Conservation (phyloP, 768 basidiomycete genomes). For the Udeniomyces megalosporus region DNA sequence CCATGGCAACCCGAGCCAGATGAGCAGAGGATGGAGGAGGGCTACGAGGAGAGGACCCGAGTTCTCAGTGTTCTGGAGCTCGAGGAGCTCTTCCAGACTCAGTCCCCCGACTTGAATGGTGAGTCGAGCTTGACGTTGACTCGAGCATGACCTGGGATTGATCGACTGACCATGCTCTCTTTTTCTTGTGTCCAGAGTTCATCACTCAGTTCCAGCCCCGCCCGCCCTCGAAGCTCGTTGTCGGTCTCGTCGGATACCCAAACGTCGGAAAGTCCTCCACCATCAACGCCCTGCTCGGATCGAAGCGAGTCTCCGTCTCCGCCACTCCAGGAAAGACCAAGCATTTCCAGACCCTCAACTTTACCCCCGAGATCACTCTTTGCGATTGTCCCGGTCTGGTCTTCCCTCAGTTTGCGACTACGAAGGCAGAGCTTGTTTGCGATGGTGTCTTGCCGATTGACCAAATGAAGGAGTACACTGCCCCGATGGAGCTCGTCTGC, state of each 20-base stretch:
- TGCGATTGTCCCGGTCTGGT: conserved; percentile 98
- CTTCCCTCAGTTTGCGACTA: conserved; percentile 95
- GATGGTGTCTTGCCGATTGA: conserved; percentile 96
- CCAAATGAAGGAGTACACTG: conserved; percentile 84
- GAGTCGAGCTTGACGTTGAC: conserved; percentile 18
- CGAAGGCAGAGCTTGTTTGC: conserved; percentile 86
- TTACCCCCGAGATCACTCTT: conserved; percentile 69
- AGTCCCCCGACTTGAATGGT: conserved; percentile 59
- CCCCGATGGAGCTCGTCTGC: conserved; percentile 60
- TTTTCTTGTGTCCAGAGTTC: conserved; percentile 39
- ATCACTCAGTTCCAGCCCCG: conserved; percentile 39
- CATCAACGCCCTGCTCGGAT: conserved; percentile 86
- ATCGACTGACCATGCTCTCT: neutral
- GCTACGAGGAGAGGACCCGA: conserved; percentile 37
- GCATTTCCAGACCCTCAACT: conserved; percentile 93
- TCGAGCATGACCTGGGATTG: neutral
- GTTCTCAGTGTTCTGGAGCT: conserved; percentile 75
- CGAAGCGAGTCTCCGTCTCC: conserved; percentile 95
- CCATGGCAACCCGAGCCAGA: conserved; percentile 23
- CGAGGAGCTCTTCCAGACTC: conserved; percentile 58
- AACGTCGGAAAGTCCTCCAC: conserved; percentile 98
- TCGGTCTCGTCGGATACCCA: conserved; percentile 92
- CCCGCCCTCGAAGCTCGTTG: conserved; percentile 47
- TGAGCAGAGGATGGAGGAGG: conserved; percentile 12
- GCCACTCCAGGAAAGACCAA: conserved; percentile 97